Evolutionary conservation across 1,139 yeast genomes (phyloP).

Genomic region (Sugiyamaella grinbergsii): DNA sequence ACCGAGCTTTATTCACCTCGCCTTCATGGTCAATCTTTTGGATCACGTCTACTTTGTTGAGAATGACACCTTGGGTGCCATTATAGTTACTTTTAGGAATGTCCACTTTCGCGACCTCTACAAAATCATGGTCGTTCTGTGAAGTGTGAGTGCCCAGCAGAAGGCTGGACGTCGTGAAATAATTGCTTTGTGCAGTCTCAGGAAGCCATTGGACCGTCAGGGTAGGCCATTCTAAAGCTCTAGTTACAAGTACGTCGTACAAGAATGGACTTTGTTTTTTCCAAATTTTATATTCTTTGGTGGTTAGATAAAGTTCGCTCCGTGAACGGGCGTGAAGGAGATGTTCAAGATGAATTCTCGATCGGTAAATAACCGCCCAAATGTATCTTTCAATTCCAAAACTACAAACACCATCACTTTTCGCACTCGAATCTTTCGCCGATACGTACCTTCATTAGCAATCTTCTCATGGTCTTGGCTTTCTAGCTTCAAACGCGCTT

Average conservation of each 20-base stretch:
- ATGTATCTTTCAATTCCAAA: no score
- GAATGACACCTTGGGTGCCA: slow-evolving; percentile 30
- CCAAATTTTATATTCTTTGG: slow-evolving; percentile 54
- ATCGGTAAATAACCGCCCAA: no score
- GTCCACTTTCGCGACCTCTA: slow-evolving; percentile 74
- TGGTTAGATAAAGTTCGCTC: no score
- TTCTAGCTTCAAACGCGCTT: slow-evolving; percentile 43
- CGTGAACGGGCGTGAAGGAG: no score
- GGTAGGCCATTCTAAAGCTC: slow-evolving; percentile 61
- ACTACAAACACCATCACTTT: background rate
- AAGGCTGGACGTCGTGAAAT: slow-evolving; percentile 43
- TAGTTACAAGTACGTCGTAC: slow-evolving; percentile 73
- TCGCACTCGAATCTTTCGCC: no score
- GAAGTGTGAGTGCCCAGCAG: slow-evolving; percentile 85
- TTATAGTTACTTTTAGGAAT: slow-evolving; percentile 52
- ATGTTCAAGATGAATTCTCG: no score
- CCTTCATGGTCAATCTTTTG: slow-evolving; percentile 52
- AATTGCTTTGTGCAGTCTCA: slow-evolving; percentile 31
- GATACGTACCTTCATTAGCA: slow-evolving; percentile 46
- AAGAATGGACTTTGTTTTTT: slow-evolving; percentile 86
- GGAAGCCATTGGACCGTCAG: slow-evolving; percentile 47
- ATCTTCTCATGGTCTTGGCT: slow-evolving; percentile 52
- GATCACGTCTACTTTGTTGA: slow-evolving; percentile 52
- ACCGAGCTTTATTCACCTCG: slow-evolving; percentile 74
- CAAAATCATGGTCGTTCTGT: slow-evolving; percentile 70